These are phyloP conservation scores for Ceratocystis ficicola DNA, from an alignment of 2,329 filamentous ascomycete genomes.

Conservation along the genomic window DNA sequence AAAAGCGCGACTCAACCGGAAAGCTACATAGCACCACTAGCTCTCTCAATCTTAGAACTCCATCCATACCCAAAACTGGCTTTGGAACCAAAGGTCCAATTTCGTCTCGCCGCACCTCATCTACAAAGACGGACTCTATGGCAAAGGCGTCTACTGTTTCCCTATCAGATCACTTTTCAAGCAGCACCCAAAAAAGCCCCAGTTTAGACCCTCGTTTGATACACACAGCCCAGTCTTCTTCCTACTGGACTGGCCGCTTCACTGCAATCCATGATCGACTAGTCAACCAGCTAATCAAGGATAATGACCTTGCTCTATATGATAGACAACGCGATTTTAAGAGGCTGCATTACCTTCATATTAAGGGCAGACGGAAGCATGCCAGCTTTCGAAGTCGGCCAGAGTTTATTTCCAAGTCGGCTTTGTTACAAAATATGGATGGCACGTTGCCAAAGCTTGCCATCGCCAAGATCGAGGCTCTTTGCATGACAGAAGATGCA, in stretches of 20 bases:
- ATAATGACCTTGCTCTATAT: slow-evolving; percentile 20
- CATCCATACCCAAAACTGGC: not conserved
- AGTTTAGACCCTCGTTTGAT: slow-evolving; percentile 29
- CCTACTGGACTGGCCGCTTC: slow-evolving; percentile 54
- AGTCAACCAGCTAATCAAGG: slow-evolving; percentile 23
- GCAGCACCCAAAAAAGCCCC: not conserved
- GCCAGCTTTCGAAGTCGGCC: slow-evolving; percentile 17
- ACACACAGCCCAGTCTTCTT: slow-evolving; percentile 34
- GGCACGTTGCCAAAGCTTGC: slow-evolving; percentile 16
- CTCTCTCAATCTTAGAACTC: not conserved
- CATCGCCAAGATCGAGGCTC: slow-evolving; percentile 19
- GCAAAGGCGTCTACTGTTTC: not conserved
- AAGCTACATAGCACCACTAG: not conserved
- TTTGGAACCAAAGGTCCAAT: not conserved
- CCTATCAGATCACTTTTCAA: not conserved
- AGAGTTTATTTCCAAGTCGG: slow-evolving; percentile 20
- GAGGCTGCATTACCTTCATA: slow-evolving; percentile 15
- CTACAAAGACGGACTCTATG: not conserved
- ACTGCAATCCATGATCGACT: slow-evolving; percentile 40
- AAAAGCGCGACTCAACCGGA: not conserved
- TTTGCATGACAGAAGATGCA: slow-evolving; percentile 21
- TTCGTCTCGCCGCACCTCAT: not conserved
- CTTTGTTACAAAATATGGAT: slow-evolving; percentile 13
- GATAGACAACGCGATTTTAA: slow-evolving; percentile 18
- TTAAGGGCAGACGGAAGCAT: slow-evolving; percentile 15